A percentile compares a stretch with the other conserved stretches of the same genome.
Evolutionary conservation across 805 yeast species (phyloP).

Genomic region (Pichia rugopelliculosa): DNA sequence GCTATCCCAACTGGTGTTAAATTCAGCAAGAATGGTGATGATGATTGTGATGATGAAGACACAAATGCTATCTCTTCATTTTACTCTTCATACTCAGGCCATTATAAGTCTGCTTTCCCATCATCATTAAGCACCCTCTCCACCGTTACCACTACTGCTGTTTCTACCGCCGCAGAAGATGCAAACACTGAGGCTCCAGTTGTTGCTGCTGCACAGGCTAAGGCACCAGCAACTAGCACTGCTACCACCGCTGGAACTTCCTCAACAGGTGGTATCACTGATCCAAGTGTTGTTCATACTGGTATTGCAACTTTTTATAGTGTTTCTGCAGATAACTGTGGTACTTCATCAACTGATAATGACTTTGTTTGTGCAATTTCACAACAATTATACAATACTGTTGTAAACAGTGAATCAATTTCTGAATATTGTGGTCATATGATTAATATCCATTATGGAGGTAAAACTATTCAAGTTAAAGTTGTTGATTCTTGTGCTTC

Average conservation of each 20-base stretch:
- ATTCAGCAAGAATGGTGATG: neutral
- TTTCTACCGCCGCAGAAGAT: neutral
- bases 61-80: neutral
- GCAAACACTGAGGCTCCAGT: neutral
- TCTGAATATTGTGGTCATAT: conserved; percentile 43
- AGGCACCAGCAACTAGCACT: neutral
- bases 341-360: conserved; percentile 31
- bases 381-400: conserved; percentile 31
- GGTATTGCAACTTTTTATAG: conserved; percentile 47
- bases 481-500: conserved; percentile 50
- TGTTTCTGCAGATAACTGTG: conserved; percentile 45
- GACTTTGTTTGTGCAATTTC: conserved; percentile 47
- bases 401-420: conserved; percentile 20
- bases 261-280: conserved; percentile 7
- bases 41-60: neutral
- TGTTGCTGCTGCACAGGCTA: conserved; percentile 1
- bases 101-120: neutral
- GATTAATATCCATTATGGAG: conserved; percentile 39
- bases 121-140: neutral
- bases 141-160: conserved; percentile 2
- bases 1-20: conserved; percentile 2
- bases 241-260: conserved; percentile 8
- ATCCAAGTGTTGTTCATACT: conserved; percentile 12
- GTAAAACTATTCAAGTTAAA: conserved; percentile 43
- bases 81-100: neutral